phyloP scores from a whole-genome alignment of 331 rosid genomes.

The Acacia concinna region DNA sequence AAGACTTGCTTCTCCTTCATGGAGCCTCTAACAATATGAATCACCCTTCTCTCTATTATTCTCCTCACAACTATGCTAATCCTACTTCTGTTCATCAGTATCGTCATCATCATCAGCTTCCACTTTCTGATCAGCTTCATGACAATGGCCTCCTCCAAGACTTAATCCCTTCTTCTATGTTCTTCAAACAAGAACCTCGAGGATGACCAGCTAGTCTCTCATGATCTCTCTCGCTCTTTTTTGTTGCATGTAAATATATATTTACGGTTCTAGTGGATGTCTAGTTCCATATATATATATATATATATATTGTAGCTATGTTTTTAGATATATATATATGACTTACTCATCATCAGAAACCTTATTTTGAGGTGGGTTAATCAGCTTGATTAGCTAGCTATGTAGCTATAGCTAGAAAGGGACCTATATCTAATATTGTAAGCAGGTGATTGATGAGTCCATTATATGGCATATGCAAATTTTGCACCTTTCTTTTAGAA shows the following conservation, averaged over 20 bases:
- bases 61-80: conserved; percentile 16
- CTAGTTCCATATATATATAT: neutral
- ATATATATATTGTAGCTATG: neutral
- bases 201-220: neutral
- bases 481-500: conserved; percentile 6
- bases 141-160: conserved; percentile 75
- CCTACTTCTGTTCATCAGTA: conserved; percentile 27
- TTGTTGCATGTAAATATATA: neutral
- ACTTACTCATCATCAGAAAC: conserved; percentile 14
- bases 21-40: neutral
- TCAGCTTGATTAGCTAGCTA: conserved; percentile 9
- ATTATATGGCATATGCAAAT: conserved; percentile 24
- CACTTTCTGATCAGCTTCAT: conserved; percentile 14
- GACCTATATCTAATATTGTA: conserved; percentile 2
- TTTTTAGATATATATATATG: neutral
- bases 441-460: conserved; percentile 22
- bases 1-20: neutral
- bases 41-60: conserved; percentile 4
- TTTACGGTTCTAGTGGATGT: neutral
- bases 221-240: neutral
- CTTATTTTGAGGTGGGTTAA: neutral
- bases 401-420: neutral
- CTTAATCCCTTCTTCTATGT: conserved; percentile 66
- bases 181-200: conserved; percentile 63
- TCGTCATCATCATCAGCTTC: conserved; percentile 18